Percentiles rank a stretch among this genome's conserved stretches.
Evolutionary conservation across 805 yeast species (phyloP).

Genomic region (Diddensiella santjacobensis): DNA sequence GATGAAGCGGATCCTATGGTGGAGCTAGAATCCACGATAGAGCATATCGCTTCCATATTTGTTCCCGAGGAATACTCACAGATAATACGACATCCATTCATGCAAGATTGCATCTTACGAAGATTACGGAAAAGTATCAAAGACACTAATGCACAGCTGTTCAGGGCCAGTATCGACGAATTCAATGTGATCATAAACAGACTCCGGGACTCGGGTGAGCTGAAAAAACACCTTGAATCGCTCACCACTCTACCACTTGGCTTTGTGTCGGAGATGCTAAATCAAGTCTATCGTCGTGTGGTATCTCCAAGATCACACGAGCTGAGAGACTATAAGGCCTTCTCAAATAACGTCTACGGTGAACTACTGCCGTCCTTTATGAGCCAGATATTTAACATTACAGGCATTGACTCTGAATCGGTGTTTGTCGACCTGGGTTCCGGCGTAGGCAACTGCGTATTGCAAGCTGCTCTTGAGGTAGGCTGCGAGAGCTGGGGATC

Average conservation of each 20-base stretch:
- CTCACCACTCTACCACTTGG: conserved; percentile 18
- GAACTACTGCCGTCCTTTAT: conserved; percentile 79
- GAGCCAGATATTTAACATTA: conserved; percentile 58
- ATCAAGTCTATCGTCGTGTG: conserved; percentile 69
- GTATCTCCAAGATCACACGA: conserved; percentile 70
- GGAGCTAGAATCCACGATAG: conserved; percentile 55
- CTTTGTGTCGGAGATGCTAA: conserved; percentile 62
- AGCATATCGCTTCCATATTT: conserved; percentile 37
- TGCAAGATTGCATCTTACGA: conserved; percentile 34
- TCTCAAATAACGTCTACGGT: conserved; percentile 88
- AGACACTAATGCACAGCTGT: conserved; percentile 29
- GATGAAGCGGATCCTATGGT: conserved; percentile 59
- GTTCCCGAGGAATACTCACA: conserved; percentile 38
- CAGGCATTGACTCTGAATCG: conserved; percentile 49
- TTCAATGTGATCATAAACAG: conserved; percentile 42
- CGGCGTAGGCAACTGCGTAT: conserved; percentile 88
- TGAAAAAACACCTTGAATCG: conserved; percentile 32
- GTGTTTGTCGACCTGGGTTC: conserved; percentile 87
- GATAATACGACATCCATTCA: conserved; percentile 27
- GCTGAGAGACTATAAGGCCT: conserved; percentile 71
- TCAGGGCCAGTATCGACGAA: conserved; percentile 37
- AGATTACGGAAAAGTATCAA: conserved; percentile 29
- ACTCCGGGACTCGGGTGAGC: conserved; percentile 35
- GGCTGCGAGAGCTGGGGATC: conserved; percentile 86
- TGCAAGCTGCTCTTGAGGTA: conserved; percentile 83